Evolutionary conservation across 1,139 yeast genomes (phyloP), one percentile per base, ranked within the genome.

Genomic region (Diutina siamensis): DNA sequence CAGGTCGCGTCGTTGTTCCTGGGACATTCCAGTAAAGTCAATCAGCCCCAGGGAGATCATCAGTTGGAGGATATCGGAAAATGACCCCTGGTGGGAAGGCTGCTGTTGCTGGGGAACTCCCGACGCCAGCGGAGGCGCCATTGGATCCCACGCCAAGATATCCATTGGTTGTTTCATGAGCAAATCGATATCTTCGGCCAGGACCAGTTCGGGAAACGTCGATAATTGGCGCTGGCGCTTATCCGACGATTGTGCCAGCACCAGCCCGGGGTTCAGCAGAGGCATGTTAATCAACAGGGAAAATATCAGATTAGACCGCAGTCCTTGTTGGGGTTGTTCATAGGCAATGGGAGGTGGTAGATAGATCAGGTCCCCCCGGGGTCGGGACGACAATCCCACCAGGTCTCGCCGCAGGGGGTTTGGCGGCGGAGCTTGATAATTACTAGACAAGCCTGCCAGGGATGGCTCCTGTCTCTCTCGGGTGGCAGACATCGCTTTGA

Each of bases 291-390:
- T 67, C 22, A 67, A 55, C 9, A 69, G 62, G 49, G 66, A 66
- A 54, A 70, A 70, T 12, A 70, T 68, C 50, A 72, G 65, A 49
- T 69, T 68, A 32, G 74, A 66, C 21, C 74, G 50, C 28, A 67
- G 64, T 31, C 34, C 34, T 10, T 53, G 50, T 45, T 34, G 22
- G 35, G 13, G 35, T 20, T 40, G 35, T 13, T 40, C 35, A 18
- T 28, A 46, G 31, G 13, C 47, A 44, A 55, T 47, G 2, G 63
- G 63, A 18, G 61, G 62, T n/a, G 63, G 63, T 2, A 59, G 53
- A 32, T 53, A 55, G 15, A 59, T 55, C 40, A 57, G 52, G 44
- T 59, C 63, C 13, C 59, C 59, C 4, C 62, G 49, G 9, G 56
- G 54, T 4, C 52, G 48, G 12, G 48, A 44, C 4, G 41, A 44